Conservation (phyloP, 2,329 filamentous ascomycete genomes). For the Fusarium poae region DNA sequence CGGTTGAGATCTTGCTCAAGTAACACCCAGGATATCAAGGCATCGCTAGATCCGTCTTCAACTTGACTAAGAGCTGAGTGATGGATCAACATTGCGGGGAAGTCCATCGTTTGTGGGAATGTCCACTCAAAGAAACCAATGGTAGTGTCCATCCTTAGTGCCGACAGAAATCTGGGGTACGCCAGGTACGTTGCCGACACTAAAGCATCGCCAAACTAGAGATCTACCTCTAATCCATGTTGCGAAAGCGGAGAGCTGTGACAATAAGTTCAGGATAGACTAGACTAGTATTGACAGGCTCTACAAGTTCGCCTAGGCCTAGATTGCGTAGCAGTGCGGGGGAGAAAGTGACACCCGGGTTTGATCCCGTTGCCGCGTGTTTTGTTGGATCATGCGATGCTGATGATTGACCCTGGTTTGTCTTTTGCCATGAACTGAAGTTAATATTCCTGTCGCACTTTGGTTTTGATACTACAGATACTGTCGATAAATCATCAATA, state of each 20-base stretch:
- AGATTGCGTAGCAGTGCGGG: neutral
- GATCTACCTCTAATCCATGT: neutral
- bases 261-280: neutral
- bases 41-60: neutral
- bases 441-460: too few relatives aligned
- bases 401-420: too few relatives aligned
- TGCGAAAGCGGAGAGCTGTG: neutral
- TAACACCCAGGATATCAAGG: neutral
- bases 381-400: too few relatives aligned
- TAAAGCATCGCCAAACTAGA: neutral
- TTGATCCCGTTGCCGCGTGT: neutral
- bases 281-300: neutral
- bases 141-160: rapidly evolving
- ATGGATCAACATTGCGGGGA: neutral
- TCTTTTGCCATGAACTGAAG: too few relatives aligned
- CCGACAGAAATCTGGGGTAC: neutral
- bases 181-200: neutral
- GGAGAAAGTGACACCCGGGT: neutral
- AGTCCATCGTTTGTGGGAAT: neutral
- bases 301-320: neutral
- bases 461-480: too few relatives aligned
- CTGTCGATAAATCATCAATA: too few relatives aligned
- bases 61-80: neutral
- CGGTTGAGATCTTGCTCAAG: neutral
- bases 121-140: neutral